These are phyloP conservation scores for Dentipellis fragilis DNA, from an alignment of 768 basidiomycete species.

Conservation along the genomic window DNA sequence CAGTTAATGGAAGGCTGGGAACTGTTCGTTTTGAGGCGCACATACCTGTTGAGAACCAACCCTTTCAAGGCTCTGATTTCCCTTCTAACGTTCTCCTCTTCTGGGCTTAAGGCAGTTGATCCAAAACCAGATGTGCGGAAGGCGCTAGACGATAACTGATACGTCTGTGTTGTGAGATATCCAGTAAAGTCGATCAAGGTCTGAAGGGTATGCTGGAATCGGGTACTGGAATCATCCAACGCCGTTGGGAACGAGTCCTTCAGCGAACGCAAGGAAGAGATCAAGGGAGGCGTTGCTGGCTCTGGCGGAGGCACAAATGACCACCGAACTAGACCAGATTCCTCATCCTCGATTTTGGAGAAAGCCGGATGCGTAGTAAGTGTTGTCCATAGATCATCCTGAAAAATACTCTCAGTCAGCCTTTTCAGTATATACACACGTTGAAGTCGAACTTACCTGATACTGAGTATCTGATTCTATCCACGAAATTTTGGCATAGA, in stretches of 20 bases:
- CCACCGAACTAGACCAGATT: conserved; percentile 24
- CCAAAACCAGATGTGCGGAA: conserved; percentile 14
- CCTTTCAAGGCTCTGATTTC: conserved; percentile 76
- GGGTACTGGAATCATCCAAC: conserved; percentile 17
- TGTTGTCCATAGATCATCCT: conserved; percentile 51
- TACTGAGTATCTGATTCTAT: conserved; percentile 42
- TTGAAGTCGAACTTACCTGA: conserved; percentile 32
- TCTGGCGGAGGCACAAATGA: conserved; percentile 24
- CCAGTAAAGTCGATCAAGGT: conserved; percentile 66
- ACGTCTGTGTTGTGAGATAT: conserved; percentile 68
- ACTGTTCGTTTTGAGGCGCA: conserved; percentile 1
- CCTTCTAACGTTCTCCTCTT: conserved; percentile 61
- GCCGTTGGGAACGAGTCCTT: conserved; percentile 4
- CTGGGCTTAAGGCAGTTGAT: conserved; percentile 17
- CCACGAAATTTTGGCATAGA: conserved; percentile 54
- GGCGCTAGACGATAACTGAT: conserved; percentile 27
- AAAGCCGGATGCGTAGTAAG: conserved; percentile 45
- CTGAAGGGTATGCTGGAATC: conserved; percentile 54
- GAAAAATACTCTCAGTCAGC: background rate
- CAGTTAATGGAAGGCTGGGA: conserved; percentile 1
- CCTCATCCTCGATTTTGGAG: conserved; percentile 16
- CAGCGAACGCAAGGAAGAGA: conserved; percentile 12
- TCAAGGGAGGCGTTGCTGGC: conserved; percentile 18
- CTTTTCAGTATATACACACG: background rate
- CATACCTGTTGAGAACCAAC: conserved; percentile 63